A percentile compares a stretch with the other conserved stretches of the same genome.
Evolutionary conservation across 106 monocot genomes (phyloP).

Genomic region (Apostasia shenzhenica): DNA sequence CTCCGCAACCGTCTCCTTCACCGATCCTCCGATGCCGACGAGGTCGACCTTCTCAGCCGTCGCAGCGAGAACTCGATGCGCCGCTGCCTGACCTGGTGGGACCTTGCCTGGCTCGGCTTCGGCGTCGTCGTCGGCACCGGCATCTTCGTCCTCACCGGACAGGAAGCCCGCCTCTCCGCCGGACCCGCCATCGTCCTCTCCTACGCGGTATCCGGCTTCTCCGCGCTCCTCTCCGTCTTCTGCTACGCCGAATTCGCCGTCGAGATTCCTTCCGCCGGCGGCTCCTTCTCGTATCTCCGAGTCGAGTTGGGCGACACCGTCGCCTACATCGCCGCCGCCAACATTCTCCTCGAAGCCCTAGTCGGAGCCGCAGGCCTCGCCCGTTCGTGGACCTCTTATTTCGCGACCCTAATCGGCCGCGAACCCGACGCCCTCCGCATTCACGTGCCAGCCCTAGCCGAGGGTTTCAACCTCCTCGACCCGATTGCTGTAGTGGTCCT

Average conservation of each 20-base stretch:
- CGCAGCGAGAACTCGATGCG: conserved; percentile 34
- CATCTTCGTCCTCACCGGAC: conserved; percentile 47
- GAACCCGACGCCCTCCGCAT: conserved; percentile 20
- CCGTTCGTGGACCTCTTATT: conserved; percentile 27
- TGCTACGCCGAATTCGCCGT: conserved; percentile 62
- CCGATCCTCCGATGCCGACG: conserved; percentile 23
- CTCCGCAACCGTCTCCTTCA: conserved; percentile 21
- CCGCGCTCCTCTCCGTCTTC: conserved; percentile 47
- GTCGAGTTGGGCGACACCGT: conserved; percentile 50
- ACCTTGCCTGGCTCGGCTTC: conserved; percentile 52
- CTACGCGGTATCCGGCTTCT: conserved; percentile 32
- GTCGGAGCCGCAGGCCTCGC: conserved; percentile 26
- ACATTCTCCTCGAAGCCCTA: conserved; percentile 24
- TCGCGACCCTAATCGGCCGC: conserved; percentile 21
- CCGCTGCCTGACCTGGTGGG: conserved; percentile 46
- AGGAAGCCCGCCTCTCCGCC: conserved; percentile 33
- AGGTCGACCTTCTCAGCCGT: conserved; percentile 18
- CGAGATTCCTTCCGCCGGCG: conserved; percentile 54
- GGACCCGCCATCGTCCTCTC: conserved; percentile 50
- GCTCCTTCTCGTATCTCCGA: conserved; percentile 45
- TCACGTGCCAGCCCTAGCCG: conserved; percentile 15
- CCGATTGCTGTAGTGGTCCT: conserved; percentile 46
- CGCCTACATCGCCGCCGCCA: conserved; percentile 33
- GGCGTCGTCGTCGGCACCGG: conserved; percentile 45
- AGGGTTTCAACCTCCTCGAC: conserved; percentile 49